Evolutionary conservation across 2,329 filamentous ascomycete genomes (phyloP), one percentile per base, ranked within the genome.

Genomic region (Fusarium sp.): DNA sequence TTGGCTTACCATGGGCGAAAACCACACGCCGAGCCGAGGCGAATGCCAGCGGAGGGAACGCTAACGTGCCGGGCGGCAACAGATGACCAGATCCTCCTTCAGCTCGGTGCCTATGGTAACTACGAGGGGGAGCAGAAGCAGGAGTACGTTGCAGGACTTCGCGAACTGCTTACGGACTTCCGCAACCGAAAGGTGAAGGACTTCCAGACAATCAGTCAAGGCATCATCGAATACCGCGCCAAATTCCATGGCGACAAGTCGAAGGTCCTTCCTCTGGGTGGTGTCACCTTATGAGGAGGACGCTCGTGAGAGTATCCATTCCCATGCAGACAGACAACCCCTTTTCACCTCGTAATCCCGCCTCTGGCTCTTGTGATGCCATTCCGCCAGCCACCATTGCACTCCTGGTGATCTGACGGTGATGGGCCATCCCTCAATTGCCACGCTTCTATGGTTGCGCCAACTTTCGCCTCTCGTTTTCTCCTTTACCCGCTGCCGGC

Each of bases 1-100:
- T 49, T 69, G 40, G 59, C 57, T 70, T 59, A 61, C 58, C 70
- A 73, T 66, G 59, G 51, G 46, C 74, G 67, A 68, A 70, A 66
- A 53, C 71, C 62, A 73, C 64, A 71, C 64, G 64, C 71, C 60
- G 64, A 64, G 62, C 71, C 60, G 64, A 70, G 74, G 70, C 64
- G 62, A 58, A 66, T 71, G 65, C 71, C 74, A 71, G 66, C 69
- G 67, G 81, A 83, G 84, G 81, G 82, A 82, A 83, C 81, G 84
- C 87, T 89, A 85, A 89, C 87, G 79, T 77, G 76, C 72, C 66
- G 68, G 76, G 76, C 24, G 78, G 75, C 74, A 81, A 71, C 83
- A 95, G 93, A 94, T 85, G 90, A 92, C 81, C 89, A 91, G 79
- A 91, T 94, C 73, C 89, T 95, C 73, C 87, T 93, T 65, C 90